A percentile compares a stretch with the other conserved stretches of the same genome.
These are phyloP conservation scores for Globisporangium radiosum DNA, from an alignment of 352 stramenopile species.

Conservation along the genomic window DNA sequence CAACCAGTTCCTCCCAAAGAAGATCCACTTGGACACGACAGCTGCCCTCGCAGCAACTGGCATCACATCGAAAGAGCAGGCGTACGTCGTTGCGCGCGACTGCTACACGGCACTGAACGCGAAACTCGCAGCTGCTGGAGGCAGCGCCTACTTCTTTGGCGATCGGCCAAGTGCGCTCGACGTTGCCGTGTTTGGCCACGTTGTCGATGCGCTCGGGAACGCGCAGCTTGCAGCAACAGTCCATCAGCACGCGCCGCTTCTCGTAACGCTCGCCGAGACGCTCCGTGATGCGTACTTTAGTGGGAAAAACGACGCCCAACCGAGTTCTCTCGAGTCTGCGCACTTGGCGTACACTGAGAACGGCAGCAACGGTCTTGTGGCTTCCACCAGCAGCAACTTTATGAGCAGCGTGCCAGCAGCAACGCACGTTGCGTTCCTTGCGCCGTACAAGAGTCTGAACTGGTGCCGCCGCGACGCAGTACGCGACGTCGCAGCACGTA, in stretches of 20 bases:
- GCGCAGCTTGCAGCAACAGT: conserved; percentile 60
- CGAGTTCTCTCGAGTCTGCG: conserved; percentile 27
- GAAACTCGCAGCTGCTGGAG: conserved; percentile 47
- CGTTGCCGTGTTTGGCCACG: conserved; percentile 76
- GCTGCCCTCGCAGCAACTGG: conserved; percentile 44
- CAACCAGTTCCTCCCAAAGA: conserved; percentile 79
- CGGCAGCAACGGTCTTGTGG: conserved; percentile 60
- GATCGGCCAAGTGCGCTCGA: conserved; percentile 60
- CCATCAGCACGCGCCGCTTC: conserved; percentile 64
- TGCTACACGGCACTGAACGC: conserved; percentile 82
- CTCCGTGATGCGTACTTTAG: conserved; percentile 73
- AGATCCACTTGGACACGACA: conserved; percentile 73
- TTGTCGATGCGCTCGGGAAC: conserved; percentile 74
- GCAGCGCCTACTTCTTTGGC: conserved; percentile 67
- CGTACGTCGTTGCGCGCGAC: conserved; percentile 77
- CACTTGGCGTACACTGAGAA: conserved; percentile 66
- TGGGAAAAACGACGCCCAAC: conserved; percentile 19
- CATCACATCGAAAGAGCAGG: conserved; percentile 62
- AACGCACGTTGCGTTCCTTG: conserved; percentile 59
- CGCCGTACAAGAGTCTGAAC: conserved; percentile 78
- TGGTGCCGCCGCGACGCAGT: conserved; percentile 71
- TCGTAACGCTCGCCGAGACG: conserved; percentile 63
- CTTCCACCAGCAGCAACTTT: conserved; percentile 33
- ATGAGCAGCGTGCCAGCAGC: conserved; percentile 62
- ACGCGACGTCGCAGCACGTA: conserved; percentile 33